phyloP scores from a whole-genome alignment of 345 rosid genomes.

The Garcia nutans region DNA sequence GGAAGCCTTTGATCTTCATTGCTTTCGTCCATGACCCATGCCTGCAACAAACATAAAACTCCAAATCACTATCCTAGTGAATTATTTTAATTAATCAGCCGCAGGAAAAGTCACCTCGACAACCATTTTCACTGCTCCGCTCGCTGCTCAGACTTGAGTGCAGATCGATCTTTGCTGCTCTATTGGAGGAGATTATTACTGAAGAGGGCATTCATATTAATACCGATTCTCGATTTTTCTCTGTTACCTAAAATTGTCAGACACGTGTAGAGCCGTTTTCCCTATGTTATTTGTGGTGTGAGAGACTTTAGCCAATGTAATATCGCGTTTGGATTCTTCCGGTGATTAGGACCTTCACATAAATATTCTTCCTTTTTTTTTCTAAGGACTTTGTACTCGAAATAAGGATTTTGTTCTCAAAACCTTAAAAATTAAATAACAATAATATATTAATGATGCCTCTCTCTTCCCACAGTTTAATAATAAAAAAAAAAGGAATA shows the following conservation, averaged over 20 bases:
- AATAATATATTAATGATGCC: too few species aligned
- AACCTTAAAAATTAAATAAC: too few species aligned
- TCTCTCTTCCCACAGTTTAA: too few species aligned
- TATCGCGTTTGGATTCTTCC: constrained; percentile 18
- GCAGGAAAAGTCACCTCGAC: constrained; percentile 42
- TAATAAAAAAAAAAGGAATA: too few species aligned
- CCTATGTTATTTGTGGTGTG: constrained; percentile 31
- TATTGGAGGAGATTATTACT: not conserved
- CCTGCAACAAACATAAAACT: constrained; percentile 30
- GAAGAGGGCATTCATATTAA: not conserved
- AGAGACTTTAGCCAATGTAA: not conserved
- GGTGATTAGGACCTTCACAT: too few species aligned
- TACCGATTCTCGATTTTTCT: not conserved
- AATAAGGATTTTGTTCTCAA: too few species aligned
- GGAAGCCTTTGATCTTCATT: constrained; percentile 54
- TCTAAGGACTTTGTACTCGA: too few species aligned
- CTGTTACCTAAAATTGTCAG: not conserved
- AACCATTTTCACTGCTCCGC: constrained; percentile 32
- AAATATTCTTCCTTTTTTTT: too few species aligned
- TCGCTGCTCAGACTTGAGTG: not conserved
- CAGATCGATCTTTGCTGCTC: not conserved
- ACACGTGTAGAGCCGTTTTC: constrained; percentile 31
- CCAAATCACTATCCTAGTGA: not conserved
- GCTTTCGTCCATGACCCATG: constrained; percentile 66
- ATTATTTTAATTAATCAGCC: not conserved